Evolutionary conservation across 306 rosid genomes (phyloP).

Genomic region (Psophocarpus tetragonolobus): DNA sequence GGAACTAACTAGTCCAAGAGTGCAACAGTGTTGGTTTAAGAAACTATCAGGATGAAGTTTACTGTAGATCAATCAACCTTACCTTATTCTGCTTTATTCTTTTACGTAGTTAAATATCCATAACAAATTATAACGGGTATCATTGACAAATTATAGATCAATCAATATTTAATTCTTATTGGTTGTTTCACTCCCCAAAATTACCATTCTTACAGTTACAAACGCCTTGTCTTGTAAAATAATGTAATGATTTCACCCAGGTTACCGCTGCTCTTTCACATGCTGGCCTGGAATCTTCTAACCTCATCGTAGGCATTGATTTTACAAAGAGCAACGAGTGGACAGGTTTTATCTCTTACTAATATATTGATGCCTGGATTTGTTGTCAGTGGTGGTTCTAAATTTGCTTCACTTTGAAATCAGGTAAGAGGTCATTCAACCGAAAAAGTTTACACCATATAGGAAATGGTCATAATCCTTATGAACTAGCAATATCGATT

Average conservation of each 20-base stretch:
- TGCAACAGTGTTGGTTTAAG: neutral
- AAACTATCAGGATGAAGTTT: conserved; percentile 10
- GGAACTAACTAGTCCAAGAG: neutral
- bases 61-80: neutral
- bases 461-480: conserved; percentile 70
- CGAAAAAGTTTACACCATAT: conserved; percentile 81
- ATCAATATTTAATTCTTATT: neutral
- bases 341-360: conserved; percentile 64
- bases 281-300: conserved; percentile 94
- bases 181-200: neutral
- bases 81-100: neutral
- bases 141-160: neutral
- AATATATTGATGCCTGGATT: conserved; percentile 28
- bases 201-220: neutral
- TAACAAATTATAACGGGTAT: neutral
- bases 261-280: conserved; percentile 76
- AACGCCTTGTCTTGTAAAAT: conserved; percentile 25
- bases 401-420: conserved; percentile 23
- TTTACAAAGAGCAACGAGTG: conserved; percentile 95
- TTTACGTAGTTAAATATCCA: neutral
- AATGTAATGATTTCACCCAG: conserved; percentile 48
- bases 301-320: conserved; percentile 90
- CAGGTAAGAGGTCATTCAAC: conserved; percentile 82
- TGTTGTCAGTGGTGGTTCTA: conserved; percentile 12
- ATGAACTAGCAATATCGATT: conserved; percentile 82